Evolutionary conservation across 257 asterid genomes (phyloP).

Genomic region (Jacaranda mimosifolia): DNA sequence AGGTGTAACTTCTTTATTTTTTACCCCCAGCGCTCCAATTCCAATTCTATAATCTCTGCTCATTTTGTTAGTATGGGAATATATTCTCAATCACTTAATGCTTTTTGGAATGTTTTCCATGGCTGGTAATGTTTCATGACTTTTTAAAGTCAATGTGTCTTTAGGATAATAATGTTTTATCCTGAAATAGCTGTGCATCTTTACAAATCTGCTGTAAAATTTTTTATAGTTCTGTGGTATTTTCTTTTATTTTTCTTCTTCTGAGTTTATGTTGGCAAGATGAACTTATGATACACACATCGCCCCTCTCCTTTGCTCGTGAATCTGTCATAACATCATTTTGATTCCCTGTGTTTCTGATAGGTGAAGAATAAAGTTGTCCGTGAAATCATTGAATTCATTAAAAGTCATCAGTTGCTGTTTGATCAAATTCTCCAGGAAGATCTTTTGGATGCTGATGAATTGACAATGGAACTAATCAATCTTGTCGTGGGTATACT

Average conservation of each 20-base stretch:
- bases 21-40: no score
- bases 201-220: background rate
- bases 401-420: constrained; percentile 77
- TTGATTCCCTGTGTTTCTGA: constrained; percentile 35
- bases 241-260: constrained; percentile 11
- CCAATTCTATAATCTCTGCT: background rate
- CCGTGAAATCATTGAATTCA: constrained; percentile 83
- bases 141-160: background rate
- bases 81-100: background rate
- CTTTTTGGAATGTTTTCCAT: background rate
- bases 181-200: constrained; percentile 17
- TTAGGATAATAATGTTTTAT: background rate
- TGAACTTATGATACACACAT: background rate
- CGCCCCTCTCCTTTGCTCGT: constrained; percentile 10
- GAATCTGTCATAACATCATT: constrained; percentile 16
- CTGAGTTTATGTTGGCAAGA: constrained; percentile 1
- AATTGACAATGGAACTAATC: constrained; percentile 74
- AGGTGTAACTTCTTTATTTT: no score
- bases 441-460: constrained; percentile 80
- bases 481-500: constrained; percentile 84
- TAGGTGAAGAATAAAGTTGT: constrained; percentile 95
- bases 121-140: constrained; percentile 3
- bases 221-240: background rate
- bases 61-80: background rate
- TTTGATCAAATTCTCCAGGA: constrained; percentile 90